Base-by-base conservation (phyloP, 2,329 filamentous ascomycete species). In the Purpureocillium takamizusanense region DNA sequence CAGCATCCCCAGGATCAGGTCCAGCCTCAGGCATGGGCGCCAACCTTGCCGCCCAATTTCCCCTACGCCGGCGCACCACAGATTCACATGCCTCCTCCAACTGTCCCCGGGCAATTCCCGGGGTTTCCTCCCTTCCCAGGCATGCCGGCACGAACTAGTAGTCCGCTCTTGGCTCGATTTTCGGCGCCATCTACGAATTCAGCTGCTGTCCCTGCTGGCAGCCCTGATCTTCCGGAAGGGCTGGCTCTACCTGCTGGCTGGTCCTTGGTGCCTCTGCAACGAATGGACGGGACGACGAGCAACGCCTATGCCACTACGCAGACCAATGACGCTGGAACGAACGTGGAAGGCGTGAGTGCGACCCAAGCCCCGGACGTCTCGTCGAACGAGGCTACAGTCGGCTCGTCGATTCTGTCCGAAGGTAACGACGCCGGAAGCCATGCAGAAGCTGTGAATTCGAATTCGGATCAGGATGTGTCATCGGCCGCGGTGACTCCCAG, bases 171-270 rank as follows among this genome's bases (percentile, higher is more conserved):
- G 44, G 63, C 65, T 32, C 63, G 72, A 38, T 71, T 79, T 45
- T 64, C 65, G 17, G 62, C 62, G 10, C 49, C 62, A 10, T 49
- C 66, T 12, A 53, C 63, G 2, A 66, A 68, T 31, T 57, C 69
- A 9, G 56, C 66, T 12, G 62, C 72, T 2, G 78, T 81, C 37
- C 74, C 75, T 4, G 63, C 77, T 4, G 77, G 76, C 14, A 79
- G 75, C 47, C 56, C 72, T 15, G 76, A 80, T 7, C 63, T 83
- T 8, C 79, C 79, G 0, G 70, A 77, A 38, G 78, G 78, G 6
- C 66, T 83, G n/a, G 67, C 72, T 5, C 69, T 83, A 15, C 79
- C 79, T 3, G 66, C 71, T 21, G 79, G 79, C 5, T 83, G 79
- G 79, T 74, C 75, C 16, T 57, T 83, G 30, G 60, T 82, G 33